Conservation (phyloP, 768 basidiomycete genomes). For the Macrolepiota albuminosa region DNA sequence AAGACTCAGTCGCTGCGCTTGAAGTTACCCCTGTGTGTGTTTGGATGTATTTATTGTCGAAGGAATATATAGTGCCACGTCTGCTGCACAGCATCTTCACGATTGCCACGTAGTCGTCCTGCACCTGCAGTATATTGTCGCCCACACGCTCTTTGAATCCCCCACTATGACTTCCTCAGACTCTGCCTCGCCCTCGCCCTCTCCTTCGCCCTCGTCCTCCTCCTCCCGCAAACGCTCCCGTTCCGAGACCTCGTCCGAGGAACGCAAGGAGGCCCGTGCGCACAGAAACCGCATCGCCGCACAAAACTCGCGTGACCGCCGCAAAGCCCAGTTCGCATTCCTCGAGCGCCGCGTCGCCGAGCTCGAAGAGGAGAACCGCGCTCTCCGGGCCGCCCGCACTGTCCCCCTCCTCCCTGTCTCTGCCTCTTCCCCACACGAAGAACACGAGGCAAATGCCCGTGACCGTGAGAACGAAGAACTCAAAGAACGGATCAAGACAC, state of each 20-base stretch:
- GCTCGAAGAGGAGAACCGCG: conserved; percentile 82
- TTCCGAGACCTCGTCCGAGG: conserved; percentile 58
- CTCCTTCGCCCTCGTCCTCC: conserved; percentile 31
- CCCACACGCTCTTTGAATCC: not conserved
- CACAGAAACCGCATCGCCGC: conserved; percentile 93
- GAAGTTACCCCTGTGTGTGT: not conserved
- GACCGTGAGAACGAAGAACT: conserved; percentile 70
- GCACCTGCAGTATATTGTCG: conserved; percentile 27
- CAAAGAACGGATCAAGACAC: conserved; percentile 68
- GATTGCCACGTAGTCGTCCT: conserved; percentile 26
- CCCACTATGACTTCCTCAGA: not conserved
- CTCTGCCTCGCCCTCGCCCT: conserved; percentile 18
- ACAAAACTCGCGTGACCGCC: conserved; percentile 87
- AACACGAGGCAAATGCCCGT: conserved; percentile 38
- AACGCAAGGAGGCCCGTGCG: conserved; percentile 83
- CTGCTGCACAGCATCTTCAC: not conserved
- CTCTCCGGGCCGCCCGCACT: conserved; percentile 53
- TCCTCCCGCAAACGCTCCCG: conserved; percentile 70
- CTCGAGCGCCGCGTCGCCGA: conserved; percentile 66
- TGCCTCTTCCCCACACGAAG: conserved; percentile 25
- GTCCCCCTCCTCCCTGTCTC: conserved; percentile 22
- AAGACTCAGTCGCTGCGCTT: too few species aligned
- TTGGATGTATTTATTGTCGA: not conserved
- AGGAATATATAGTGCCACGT: conserved; percentile 1
- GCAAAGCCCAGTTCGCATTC: conserved; percentile 74